Evolutionary conservation across 1,284 basidiomycete species (phyloP), one percentile per base, ranked within the genome.

Genomic region (Boletus austroedulis): DNA sequence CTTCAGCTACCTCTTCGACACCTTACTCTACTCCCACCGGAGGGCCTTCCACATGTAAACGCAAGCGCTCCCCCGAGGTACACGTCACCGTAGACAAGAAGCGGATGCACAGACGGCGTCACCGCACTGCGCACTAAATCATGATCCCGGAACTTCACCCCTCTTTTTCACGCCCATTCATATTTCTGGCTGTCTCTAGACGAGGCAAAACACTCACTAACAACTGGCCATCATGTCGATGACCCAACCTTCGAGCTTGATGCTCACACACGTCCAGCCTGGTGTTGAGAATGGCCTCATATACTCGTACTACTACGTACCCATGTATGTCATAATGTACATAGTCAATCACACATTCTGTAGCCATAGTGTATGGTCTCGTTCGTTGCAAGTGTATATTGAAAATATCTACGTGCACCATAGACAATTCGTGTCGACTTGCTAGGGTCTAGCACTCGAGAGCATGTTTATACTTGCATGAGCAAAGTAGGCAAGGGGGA

Each of bases 71-170:
- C 19, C 8, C 38, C 15, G 21, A 34, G 15, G 24, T 45, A 11
- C 45, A 36, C 32, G 5, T 32, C 24, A 7, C 21, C 23, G 14
- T 32, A 23, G 17, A 54, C 5, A n/a, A 24, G 17, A 64, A 57
- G 50, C 56, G 69, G 45, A 68, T 68, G 57, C 65, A 70, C 47
- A 57, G 53, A 31, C 59, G 69, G 21, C 67, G 64, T 24, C 17
- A 45, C 28, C 57, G 58, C 8, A 31, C 47, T 4, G 51, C 59
- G 4, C 65, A 68, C 41, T 71, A 21, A 59, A 19, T 38, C 36
- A 38, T 10, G 36, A 38, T 11, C 6, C 17, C 34, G 15, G 15
- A 36, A 36, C 34, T 2, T 14, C 17, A 7, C 7, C 34, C 34
- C 34, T 17, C 34, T 17, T 17, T 17, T 34, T 32, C 32, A 34